Conservation (phyloP, 495 filamentous ascomycete genomes). For the Rhizodiscina lignyota region DNA sequence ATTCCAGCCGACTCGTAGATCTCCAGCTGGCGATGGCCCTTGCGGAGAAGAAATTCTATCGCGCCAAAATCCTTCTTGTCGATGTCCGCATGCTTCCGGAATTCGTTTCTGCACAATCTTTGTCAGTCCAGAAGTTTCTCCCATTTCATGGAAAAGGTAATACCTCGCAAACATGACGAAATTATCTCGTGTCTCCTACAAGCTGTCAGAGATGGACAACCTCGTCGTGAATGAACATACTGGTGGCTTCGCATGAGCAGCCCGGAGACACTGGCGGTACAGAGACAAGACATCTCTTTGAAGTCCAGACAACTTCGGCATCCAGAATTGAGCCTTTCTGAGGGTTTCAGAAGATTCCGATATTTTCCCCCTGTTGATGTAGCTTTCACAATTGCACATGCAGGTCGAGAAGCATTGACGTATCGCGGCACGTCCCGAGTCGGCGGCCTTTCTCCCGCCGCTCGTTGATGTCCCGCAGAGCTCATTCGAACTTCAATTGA, state of each 20-base stretch:
- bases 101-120: conserved; percentile 44
- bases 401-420: too few relatives aligned
- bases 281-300: conserved; percentile 77
- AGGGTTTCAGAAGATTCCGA: too few relatives aligned
- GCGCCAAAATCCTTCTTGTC: conserved; percentile 80
- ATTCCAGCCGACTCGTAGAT: conserved; percentile 69
- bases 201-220: not conserved
- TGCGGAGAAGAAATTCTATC: conserved; percentile 77
- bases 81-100: conserved; percentile 48
- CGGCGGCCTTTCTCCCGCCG: too few relatives aligned
- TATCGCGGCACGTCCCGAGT: too few relatives aligned
- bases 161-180: conserved; percentile 12
- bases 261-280: conserved; percentile 72
- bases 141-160: not conserved
- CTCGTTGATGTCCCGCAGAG: too few relatives aligned
- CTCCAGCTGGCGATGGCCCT: conserved; percentile 72
- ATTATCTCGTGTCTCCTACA: conserved; percentile 14
- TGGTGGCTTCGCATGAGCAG: conserved; percentile 61
- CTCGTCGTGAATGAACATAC: conserved; percentile 27
- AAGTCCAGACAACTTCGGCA: conserved; percentile 59
- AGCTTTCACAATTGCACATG: too few relatives aligned
- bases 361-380: too few relatives aligned
- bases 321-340: too few relatives aligned
- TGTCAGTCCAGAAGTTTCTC: conserved; percentile 2
- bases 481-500: too few relatives aligned